Evolutionary conservation across 495 filamentous ascomycete species (phyloP), one percentile per base, ranked within the genome.

Genomic region (Penicillium lagena): DNA sequence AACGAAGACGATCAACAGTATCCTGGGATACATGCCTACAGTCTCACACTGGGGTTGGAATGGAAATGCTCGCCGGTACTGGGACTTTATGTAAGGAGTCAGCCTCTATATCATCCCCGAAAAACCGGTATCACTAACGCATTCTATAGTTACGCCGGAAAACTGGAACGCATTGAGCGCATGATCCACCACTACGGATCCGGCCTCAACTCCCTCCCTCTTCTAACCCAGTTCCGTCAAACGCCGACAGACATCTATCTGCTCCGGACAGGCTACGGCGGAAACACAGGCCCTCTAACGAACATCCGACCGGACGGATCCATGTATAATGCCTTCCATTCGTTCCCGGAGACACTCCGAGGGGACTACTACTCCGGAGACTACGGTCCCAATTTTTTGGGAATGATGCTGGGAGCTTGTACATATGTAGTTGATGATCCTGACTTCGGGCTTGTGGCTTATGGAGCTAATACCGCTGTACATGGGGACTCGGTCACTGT

Each of bases 161-260:
- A 76, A 47, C 58, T 76, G 7, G 37, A 59, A 35, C 66, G 72
- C 11, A 69, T 76, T 44, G 73, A 79, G 42, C 67, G 76, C 7
- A 70, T 73, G 55, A 76, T 78, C 54, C 75, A 78, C 56, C 75
- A 79, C 54, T 79, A 79, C 52, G 76, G 76, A 9, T 77, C 73
- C 9, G 66, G 56, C 8, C 68, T 79, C 5, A 79, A 79, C 49
- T 60, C 73, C 1, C 66, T 75, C 0, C 70, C 71, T 8, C 57
- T 78, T 2, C 68, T 78, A 8, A 58, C 58, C 8, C 56, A 68
- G 36, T 78, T 71, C 59, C 63, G 65, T 13, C 56, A 51, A 45
- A 48, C 63, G 40, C 59, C 70, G 35, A 58, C 46, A 9, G 52
- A 54, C 42, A 44, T 48, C 7, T 67, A 72, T 44, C 56, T 63